Conservation (phyloP, 176 grass and related monocot species). For the Ensete ventricosum region DNA sequence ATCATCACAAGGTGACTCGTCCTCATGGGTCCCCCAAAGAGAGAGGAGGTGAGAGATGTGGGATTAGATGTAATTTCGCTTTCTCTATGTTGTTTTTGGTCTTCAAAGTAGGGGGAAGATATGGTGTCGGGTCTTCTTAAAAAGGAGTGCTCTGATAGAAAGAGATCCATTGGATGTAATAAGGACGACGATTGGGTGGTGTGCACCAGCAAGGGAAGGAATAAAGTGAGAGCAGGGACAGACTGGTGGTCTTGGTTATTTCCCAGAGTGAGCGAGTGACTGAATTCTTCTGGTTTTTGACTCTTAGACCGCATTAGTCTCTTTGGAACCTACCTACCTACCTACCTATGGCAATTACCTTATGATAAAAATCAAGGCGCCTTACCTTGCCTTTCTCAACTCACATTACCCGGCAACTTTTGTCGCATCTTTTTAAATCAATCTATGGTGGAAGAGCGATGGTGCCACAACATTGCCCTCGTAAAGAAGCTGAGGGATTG, state of each 20-base stretch:
- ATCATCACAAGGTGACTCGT: too few relatives aligned
- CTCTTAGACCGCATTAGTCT: too few relatives aligned
- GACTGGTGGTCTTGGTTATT: not conserved
- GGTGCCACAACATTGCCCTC: too few relatives aligned
- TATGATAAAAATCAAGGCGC: not conserved
- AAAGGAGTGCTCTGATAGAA: constrained; percentile 15
- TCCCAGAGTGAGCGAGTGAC: not conserved
- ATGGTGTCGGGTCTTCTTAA: not conserved
- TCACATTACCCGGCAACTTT: too few relatives aligned
- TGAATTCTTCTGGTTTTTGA: too few relatives aligned
- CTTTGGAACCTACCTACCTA: not conserved
- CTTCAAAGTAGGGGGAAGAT: not conserved
- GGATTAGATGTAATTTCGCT: not conserved
- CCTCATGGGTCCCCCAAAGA: too few relatives aligned
- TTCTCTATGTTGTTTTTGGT: not conserved
- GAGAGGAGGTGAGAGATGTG: too few relatives aligned
- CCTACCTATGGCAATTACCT: not conserved
- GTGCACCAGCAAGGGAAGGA: constrained; percentile 11
- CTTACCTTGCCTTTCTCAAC: not conserved
- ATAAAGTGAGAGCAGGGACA: constrained; percentile 7
- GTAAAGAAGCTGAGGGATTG: too few relatives aligned
- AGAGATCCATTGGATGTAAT: constrained; percentile 24
- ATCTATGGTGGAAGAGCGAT: too few relatives aligned
- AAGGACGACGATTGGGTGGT: not conserved
- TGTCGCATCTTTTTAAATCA: too few relatives aligned